Percentiles rank a stretch among this genome's conserved stretches.
phyloP scores from a whole-genome alignment of 768 basidiomycete genomes.

The Mycena maculata region DNA sequence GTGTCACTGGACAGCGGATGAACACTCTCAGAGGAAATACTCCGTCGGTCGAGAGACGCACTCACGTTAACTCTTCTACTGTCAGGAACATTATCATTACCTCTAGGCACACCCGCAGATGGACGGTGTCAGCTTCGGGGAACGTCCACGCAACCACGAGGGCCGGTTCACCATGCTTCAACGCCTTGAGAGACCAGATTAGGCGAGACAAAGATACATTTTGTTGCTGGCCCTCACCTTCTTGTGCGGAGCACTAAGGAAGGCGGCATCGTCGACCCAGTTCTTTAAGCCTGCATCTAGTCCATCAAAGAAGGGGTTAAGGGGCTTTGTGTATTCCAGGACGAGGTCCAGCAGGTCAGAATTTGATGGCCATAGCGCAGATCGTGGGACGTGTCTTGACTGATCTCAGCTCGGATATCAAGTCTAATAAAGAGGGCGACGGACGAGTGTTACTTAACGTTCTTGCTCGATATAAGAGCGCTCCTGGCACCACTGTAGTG shows the following conservation, averaged over 20 bases:
- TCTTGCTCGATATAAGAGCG: slow-evolving; percentile 13
- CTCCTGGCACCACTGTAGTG: too few species aligned
- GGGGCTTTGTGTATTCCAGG: slow-evolving; percentile 28
- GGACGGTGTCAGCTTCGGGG: slow-evolving; percentile 33
- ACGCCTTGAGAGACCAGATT: slow-evolving; percentile 27
- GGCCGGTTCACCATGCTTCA: slow-evolving; percentile 38
- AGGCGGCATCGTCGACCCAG: slow-evolving; percentile 36
- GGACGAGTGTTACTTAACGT: background rate
- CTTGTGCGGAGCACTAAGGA: slow-evolving; percentile 32
- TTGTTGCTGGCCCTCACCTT: slow-evolving; percentile 18
- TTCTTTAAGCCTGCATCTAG: slow-evolving; percentile 31
- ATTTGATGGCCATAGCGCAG: slow-evolving; percentile 16
- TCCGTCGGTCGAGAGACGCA: too few species aligned
- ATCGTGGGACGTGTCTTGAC: background rate
- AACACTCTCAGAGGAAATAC: background rate
- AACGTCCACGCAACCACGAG: slow-evolving; percentile 34
- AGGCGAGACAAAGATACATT: background rate
- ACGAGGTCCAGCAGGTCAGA: slow-evolving; percentile 26
- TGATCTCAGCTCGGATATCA: too few species aligned
- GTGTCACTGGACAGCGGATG: slow-evolving; percentile 16
- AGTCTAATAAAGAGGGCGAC: background rate
- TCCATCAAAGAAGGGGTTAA: slow-evolving; percentile 31
- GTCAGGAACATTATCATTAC: slow-evolving; percentile 37
- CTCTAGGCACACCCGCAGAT: slow-evolving; percentile 35
- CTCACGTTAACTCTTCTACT: slow-evolving; percentile 39